phyloP scores from a whole-genome alignment of 2,329 filamentous ascomycete genomes.

The Fusarium nisikadoi region DNA sequence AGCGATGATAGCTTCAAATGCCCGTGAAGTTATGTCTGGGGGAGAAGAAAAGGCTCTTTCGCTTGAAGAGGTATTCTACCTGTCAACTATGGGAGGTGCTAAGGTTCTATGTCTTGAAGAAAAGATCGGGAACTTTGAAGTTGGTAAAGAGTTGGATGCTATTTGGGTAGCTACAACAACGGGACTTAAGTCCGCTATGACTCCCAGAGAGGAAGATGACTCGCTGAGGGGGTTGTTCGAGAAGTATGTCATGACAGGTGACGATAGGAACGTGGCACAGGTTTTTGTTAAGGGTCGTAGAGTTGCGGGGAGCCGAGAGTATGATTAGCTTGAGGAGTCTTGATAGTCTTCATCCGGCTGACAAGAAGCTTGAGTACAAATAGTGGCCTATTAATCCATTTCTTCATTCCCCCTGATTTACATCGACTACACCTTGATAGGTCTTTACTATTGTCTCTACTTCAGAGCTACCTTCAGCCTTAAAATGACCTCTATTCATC shows the following conservation, averaged over 20 bases:
- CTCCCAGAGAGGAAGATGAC: background rate
- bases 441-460: no score
- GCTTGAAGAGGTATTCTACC: conserved; percentile 10
- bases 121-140: background rate
- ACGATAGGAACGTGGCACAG: conserved; percentile 15
- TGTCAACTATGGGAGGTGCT: conserved; percentile 1
- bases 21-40: background rate
- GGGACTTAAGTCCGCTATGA: conserved; percentile 9
- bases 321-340: background rate
- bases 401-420: no score
- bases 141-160: conserved; percentile 20
- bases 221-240: conserved; percentile 4
- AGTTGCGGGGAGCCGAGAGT: background rate
- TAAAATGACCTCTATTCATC: no score
- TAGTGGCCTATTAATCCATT: no score
- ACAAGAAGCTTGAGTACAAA: no score
- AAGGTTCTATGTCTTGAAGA: conserved; percentile 1
- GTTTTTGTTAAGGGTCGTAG: background rate
- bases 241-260: conserved; percentile 22
- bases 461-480: no score
- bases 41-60: conserved; percentile 17
- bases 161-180: conserved; percentile 3
- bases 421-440: no score
- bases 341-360: no score
- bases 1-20: conserved; percentile 19